Percentiles rank a stretch among this genome's conserved stretches.
Conservation (phyloP, 305 asterid species). For the Fraxinus velutina region DNA sequence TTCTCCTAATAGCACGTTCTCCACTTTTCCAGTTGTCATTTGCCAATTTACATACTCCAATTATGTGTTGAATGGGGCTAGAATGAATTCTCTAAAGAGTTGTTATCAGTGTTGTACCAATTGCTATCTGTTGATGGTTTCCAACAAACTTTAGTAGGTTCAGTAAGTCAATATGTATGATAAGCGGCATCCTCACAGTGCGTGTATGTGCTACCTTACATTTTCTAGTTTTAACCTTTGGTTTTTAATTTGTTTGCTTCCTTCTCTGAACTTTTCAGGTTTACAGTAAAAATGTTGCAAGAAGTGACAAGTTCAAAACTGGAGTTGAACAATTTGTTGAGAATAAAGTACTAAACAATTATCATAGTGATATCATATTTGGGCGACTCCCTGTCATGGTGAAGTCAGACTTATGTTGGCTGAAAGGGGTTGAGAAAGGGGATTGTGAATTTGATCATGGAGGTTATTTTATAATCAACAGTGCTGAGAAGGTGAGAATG, state of each 20-base stretch:
- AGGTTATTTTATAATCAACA: slow-evolving; percentile 88
- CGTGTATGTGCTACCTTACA: background rate
- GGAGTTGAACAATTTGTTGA: slow-evolving; percentile 55
- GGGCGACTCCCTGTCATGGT: slow-evolving; percentile 98
- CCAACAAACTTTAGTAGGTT: background rate
- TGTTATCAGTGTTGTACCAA: background rate
- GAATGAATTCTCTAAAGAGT: background rate
- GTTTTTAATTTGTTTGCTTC: background rate
- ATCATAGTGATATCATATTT: slow-evolving; percentile 32
- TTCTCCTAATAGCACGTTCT: background rate
- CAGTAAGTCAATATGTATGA: background rate
- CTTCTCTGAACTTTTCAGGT: slow-evolving; percentile 44
- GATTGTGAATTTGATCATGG: slow-evolving; percentile 89
- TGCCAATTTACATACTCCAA: background rate
- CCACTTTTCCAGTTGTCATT: background rate
- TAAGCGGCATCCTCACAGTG: background rate
- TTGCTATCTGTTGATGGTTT: background rate
- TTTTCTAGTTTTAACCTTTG: background rate
- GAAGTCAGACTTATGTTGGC: slow-evolving; percentile 72
- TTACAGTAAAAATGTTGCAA: slow-evolving; percentile 51
- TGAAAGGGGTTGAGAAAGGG: slow-evolving; percentile 40
- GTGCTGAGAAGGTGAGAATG: slow-evolving; percentile 84
- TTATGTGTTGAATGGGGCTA: background rate
- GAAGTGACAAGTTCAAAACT: slow-evolving; percentile 79
- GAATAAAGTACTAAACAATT: slow-evolving; percentile 40